phyloP scores from a whole-genome alignment of 108 stramenopile species.

The Skeletonema marinoi region DNA sequence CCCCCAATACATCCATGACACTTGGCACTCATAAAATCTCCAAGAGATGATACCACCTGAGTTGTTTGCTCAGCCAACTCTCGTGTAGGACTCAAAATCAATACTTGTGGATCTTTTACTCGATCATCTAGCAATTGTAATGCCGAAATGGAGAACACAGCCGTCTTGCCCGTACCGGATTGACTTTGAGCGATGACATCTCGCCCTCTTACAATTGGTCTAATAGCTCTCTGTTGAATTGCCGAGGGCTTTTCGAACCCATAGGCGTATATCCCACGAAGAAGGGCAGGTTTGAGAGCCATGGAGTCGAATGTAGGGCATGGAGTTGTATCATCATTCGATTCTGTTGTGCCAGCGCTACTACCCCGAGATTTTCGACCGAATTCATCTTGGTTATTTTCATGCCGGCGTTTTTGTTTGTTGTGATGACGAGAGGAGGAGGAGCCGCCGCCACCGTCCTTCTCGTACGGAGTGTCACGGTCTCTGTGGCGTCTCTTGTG shows the following conservation, averaged over 20 bases:
- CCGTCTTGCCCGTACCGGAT: conserved; percentile 96
- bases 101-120: conserved; percentile 83
- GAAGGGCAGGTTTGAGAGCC: conserved; percentile 73
- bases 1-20: conserved; percentile 99
- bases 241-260: conserved; percentile 97
- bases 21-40: conserved; percentile 97
- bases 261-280: conserved; percentile 95
- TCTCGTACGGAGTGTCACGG: conserved; percentile 28
- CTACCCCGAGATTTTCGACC: conserved; percentile 10
- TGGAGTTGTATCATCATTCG: conserved; percentile 56
- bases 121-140: conserved; percentile 89
- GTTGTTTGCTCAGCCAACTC: conserved; percentile 98
- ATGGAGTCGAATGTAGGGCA: conserved; percentile 86
- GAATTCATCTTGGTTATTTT: conserved; percentile 24
- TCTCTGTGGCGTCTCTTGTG: conserved; percentile 22
- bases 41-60: conserved; percentile 88
- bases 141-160: conserved; percentile 95
- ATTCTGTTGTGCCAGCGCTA: not conserved
- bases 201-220: conserved; percentile 92
- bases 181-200: conserved; percentile 98
- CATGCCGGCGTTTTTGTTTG: conserved; percentile 12
- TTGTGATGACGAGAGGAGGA: not conserved
- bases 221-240: conserved; percentile 98
- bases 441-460: conserved; percentile 7
- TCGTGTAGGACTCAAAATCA: conserved; percentile 96